phyloP scores from a whole-genome alignment of 108 stramenopile species.

The Aurantiochytrium sp. region DNA sequence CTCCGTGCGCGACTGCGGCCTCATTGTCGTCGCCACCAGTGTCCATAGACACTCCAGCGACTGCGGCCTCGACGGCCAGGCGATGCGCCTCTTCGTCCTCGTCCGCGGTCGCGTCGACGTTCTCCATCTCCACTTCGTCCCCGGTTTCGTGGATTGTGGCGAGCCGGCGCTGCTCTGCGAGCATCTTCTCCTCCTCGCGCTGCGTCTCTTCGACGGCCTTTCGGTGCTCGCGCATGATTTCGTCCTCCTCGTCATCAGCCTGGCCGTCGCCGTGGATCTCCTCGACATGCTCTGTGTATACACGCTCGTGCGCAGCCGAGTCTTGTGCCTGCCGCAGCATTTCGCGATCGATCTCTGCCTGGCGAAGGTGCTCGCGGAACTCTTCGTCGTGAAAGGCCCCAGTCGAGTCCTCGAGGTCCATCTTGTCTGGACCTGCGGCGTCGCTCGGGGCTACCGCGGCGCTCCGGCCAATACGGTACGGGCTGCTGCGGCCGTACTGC shows the following conservation, averaged over 20 bases:
- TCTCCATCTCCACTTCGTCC: constrained; percentile 3
- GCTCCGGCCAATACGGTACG: no score
- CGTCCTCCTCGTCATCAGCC: background rate
- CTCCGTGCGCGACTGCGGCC: no score
- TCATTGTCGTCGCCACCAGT: background rate
- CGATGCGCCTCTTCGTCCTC: background rate
- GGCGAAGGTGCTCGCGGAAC: background rate
- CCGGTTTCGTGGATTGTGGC: background rate
- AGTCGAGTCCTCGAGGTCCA: constrained; percentile 90
- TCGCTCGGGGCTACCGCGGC: background rate
- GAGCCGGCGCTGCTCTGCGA: background rate
- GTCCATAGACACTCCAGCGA: background rate
- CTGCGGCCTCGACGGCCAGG: background rate
- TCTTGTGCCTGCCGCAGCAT: background rate
- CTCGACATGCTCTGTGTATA: background rate
- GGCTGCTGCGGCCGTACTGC: no score
- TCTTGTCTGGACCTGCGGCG: constrained; percentile 68
- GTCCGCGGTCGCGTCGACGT: no score
- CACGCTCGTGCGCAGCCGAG: background rate
- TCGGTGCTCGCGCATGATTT: background rate
- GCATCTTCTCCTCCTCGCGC: background rate
- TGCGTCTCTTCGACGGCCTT: background rate
- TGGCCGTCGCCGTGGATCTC: background rate
- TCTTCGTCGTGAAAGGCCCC: constrained; percentile 57
- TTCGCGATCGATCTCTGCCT: background rate